Percentiles rank a stretch among this genome's conserved stretches.
These are phyloP conservation scores for Trichoderma arundinaceum DNA, from an alignment of 2,329 filamentous ascomycete genomes.

Conservation along the genomic window DNA sequence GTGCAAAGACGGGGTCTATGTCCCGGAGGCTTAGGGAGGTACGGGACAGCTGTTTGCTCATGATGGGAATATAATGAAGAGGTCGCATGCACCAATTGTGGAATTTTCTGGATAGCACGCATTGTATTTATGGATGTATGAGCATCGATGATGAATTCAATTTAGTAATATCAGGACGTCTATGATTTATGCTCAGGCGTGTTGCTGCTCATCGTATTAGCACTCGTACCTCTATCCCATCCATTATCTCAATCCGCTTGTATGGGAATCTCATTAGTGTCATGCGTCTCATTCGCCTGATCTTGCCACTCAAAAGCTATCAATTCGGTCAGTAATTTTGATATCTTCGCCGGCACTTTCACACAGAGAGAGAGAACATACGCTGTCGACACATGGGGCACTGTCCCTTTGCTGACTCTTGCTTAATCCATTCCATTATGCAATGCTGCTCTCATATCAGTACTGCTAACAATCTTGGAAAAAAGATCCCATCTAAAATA, in stretches of 20 bases:
- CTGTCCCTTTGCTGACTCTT: constrained; percentile 89
- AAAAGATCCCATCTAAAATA: neutral
- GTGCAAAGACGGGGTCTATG: constrained; percentile 82
- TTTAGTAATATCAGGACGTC: neutral
- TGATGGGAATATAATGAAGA: constrained; percentile 1
- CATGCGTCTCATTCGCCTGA: constrained; percentile 43
- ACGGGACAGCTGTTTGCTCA: constrained; percentile 34
- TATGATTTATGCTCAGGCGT: neutral
- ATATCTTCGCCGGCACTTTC: neutral
- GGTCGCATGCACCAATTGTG: neutral
- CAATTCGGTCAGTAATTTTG: neutral
- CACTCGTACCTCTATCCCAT: neutral
- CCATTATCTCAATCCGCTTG: constrained; percentile 38
- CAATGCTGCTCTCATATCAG: constrained; percentile 70
- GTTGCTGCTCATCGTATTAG: neutral
- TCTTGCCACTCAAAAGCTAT: constrained; percentile 52
- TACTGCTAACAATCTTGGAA: neutral
- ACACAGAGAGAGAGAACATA: constrained; percentile 49
- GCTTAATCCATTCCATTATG: constrained; percentile 93
- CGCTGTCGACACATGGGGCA: constrained; percentile 98
- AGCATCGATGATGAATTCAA: neutral
- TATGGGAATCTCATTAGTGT: constrained; percentile 42
- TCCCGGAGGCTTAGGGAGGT: constrained; percentile 49
- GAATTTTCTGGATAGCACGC: constrained; percentile 18
- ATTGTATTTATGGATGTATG: constrained; percentile 15